Base-by-base conservation (phyloP, 139 green algal species). In the Nannochloris sp. region DNA sequence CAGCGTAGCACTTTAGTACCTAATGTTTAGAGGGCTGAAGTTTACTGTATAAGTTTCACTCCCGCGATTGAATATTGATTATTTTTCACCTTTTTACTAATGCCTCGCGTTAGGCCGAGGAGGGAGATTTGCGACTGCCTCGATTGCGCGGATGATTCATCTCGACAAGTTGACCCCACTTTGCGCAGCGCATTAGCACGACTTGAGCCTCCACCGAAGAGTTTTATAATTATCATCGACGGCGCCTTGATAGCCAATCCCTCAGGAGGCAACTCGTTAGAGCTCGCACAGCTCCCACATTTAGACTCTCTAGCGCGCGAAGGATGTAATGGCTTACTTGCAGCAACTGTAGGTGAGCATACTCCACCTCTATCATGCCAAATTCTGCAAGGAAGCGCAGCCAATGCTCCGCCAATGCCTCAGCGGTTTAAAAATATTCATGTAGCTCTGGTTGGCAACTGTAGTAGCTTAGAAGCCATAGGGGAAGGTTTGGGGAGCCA, bases 191-290 rank as follows among this genome's bases (percentile, higher is more conserved):
- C 67, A 19, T 31, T 47, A 3, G 75, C 70, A 0, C 38, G 60
- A 24, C 74, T 80, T n/a, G 65, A 75, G 24, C 74, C 74, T 61
- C 70, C 74, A 30, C 80, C 83, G 31, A 86, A 89, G 51, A 79
- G 58, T 30, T 23, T 89, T 8, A 6, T 89, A 24, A 31, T 89
- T 13, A 64, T 57, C 32, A 54, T 65, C 1, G 65, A 61, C 3
- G 69, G 73, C 2, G 10, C 56, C 2, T 14, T 73, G 14, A 12
- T 54, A 13, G 19, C 15, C 29, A n/a, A 15, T 2, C 27, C 36
- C 30, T 34, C 9, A 6, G 46, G 3, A 32, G 24, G 30, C 12
- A 72, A 36, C 10, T 53, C 51, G 6, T 19, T 79, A 15, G 59
- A 79, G 3, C 3, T 25, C 1, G 45, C 33, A 25, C 44, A 61